Evolutionary conservation across 768 basidiomycete genomes (phyloP).

Genomic region (Pseudohyphozyma bogoriensis): DNA sequence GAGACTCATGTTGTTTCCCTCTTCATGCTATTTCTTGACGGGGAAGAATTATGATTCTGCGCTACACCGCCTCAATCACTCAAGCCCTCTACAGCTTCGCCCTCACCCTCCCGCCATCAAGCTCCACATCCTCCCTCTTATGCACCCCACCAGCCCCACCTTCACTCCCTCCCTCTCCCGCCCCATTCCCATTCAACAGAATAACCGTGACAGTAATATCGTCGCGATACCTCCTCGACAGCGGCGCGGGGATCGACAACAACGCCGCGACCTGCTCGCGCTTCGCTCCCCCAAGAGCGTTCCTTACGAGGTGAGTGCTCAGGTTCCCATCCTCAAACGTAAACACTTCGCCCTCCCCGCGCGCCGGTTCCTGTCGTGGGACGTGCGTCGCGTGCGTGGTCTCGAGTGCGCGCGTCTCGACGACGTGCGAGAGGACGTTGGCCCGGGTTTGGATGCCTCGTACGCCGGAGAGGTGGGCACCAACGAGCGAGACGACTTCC

Average conservation of each 20-base stretch:
- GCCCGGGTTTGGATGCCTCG: conserved; percentile 35
- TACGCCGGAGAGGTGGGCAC: conserved; percentile 63
- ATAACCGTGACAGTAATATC: conserved; percentile 79
- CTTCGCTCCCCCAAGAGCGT: conserved; percentile 81
- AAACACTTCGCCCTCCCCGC: conserved; percentile 24
- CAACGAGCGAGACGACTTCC: conserved; percentile 78
- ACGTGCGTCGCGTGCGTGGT: conserved; percentile 49
- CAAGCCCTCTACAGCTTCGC: too few species aligned
- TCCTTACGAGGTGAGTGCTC: conserved; percentile 66
- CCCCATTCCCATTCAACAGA: too few species aligned
- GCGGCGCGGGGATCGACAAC: conserved; percentile 73
- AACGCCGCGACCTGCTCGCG: conserved; percentile 48
- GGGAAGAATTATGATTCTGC: too few species aligned
- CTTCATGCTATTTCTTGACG: too few species aligned
- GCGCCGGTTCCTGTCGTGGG: conserved; percentile 39
- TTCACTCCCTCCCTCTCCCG: too few species aligned
- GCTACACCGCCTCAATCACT: too few species aligned
- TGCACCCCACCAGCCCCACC: too few species aligned
- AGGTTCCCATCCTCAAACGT: conserved; percentile 65
- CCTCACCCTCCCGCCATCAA: too few species aligned
- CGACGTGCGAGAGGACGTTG: conserved; percentile 33
- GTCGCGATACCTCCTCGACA: conserved; percentile 66
- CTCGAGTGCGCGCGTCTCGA: not conserved
- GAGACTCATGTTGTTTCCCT: too few species aligned
- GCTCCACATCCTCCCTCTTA: too few species aligned